These are phyloP conservation scores for Brassica juncea DNA, from an alignment of 345 rosid species.

Conservation along the genomic window DNA sequence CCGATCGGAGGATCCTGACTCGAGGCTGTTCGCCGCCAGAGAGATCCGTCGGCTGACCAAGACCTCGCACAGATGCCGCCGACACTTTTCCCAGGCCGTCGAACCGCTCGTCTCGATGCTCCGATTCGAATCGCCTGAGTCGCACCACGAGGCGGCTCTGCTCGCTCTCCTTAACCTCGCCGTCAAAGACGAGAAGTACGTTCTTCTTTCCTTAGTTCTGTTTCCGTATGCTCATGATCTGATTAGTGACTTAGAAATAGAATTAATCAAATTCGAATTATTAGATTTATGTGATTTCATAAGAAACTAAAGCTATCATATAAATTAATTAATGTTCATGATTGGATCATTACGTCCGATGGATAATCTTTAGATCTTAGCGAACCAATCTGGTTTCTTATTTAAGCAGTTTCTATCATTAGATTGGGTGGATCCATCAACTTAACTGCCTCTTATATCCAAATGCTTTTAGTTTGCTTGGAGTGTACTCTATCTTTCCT, in stretches of 20 bases:
- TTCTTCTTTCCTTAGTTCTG: conserved; percentile 11
- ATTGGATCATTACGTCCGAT: background rate
- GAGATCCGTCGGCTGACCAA: conserved; percentile 94
- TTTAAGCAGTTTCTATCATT: conserved; percentile 7
- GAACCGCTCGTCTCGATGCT: conserved; percentile 84
- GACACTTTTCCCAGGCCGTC: conserved; percentile 71
- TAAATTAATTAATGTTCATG: background rate
- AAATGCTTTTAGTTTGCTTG: conserved; percentile 30
- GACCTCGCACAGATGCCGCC: conserved; percentile 82
- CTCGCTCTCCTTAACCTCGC: conserved; percentile 97
- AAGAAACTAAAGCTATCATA: background rate
- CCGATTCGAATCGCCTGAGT: conserved; percentile 48
- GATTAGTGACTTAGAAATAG: conserved; percentile 1
- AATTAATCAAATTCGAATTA: too few relatives aligned
- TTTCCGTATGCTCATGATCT: background rate
- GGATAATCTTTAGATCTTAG: background rate
- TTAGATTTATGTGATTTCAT: too few relatives aligned
- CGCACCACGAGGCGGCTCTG: conserved; percentile 68
- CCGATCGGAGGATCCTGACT: conserved; percentile 52
- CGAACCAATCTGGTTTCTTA: background rate
- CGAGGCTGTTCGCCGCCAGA: conserved; percentile 72
- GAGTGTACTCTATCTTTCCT: conserved; percentile 24
- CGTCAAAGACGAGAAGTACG: conserved; percentile 92
- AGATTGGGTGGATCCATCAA: conserved; percentile 34
- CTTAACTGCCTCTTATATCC: conserved; percentile 21